Conservation (phyloP, 495 filamentous ascomycete species). For the Amorphotheca resinae region DNA sequence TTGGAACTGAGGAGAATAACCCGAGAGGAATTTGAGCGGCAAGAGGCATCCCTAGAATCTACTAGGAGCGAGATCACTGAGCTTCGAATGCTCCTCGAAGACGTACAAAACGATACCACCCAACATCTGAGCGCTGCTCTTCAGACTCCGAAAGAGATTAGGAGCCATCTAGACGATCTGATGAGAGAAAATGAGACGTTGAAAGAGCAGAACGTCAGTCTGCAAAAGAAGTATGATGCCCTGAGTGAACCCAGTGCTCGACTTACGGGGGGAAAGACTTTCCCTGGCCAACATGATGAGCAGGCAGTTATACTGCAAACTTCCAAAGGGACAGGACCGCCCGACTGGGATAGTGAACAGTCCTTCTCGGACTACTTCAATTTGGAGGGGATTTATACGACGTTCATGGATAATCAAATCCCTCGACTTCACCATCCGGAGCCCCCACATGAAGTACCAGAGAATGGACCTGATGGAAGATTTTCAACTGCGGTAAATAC, state of each 20-base stretch:
- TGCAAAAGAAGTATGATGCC: background rate
- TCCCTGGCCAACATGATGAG: background rate
- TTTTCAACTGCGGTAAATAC: no score
- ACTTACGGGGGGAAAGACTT: background rate
- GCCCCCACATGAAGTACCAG: no score
- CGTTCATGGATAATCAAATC: no score
- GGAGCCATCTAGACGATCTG: background rate
- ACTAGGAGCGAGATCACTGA: conserved; percentile 2
- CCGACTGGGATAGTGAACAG: no score
- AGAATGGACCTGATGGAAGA: no score
- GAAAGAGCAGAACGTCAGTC: background rate
- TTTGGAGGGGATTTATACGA: no score
- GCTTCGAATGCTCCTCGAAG: conserved; percentile 3
- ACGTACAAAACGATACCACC: background rate
- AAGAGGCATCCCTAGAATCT: conserved; percentile 4
- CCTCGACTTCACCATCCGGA: no score
- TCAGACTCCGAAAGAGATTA: background rate
- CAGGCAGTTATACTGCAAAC: background rate
- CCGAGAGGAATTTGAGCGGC: conserved; percentile 2
- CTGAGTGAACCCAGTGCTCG: background rate
- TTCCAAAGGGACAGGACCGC: no score
- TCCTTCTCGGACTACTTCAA: no score
- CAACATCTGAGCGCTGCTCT: background rate
- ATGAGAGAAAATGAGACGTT: background rate
- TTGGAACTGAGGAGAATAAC: conserved; percentile 5